phyloP scores from a whole-genome alignment of 179 eudicot genomes.

The Spergularia azorica region DNA sequence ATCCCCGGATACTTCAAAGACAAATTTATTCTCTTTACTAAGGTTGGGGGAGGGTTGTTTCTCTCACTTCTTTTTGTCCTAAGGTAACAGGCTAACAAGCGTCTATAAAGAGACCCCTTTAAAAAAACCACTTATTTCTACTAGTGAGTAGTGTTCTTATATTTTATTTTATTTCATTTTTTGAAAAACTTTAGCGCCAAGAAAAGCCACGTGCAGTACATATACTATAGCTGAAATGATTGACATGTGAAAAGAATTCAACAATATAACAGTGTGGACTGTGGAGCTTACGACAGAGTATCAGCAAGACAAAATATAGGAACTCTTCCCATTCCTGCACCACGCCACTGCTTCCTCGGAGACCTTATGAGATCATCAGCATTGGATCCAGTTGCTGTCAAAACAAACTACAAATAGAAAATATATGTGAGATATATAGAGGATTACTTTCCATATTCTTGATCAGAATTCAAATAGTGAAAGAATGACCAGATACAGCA shows the following conservation, averaged over 20 bases:
- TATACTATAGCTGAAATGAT: neutral
- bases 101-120: too few relatives aligned
- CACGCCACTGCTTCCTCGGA: conserved; percentile 70
- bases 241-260: neutral
- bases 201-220: too few relatives aligned
- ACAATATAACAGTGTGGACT: neutral
- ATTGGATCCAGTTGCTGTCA: conserved; percentile 88
- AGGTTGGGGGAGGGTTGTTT: too few relatives aligned
- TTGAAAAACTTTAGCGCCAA: too few relatives aligned
- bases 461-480: neutral
- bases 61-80: too few relatives aligned
- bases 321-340: conserved; percentile 73
- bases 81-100: too few relatives aligned
- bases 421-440: conserved; percentile 14
- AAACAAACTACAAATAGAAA: conserved; percentile 65
- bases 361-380: conserved; percentile 65
- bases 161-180: too few relatives aligned
- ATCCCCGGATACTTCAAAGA: too few relatives aligned
- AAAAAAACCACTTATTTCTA: too few relatives aligned
- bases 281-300: conserved; percentile 66
- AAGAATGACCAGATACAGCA: neutral
- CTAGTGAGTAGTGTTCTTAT: too few relatives aligned
- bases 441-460: neutral
- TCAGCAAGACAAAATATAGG: conserved; percentile 83
- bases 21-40: too few relatives aligned